These are phyloP conservation scores for Pythium aphanidermatum DNA, from an alignment of 352 stramenopile genomes.

Conservation along the genomic window DNA sequence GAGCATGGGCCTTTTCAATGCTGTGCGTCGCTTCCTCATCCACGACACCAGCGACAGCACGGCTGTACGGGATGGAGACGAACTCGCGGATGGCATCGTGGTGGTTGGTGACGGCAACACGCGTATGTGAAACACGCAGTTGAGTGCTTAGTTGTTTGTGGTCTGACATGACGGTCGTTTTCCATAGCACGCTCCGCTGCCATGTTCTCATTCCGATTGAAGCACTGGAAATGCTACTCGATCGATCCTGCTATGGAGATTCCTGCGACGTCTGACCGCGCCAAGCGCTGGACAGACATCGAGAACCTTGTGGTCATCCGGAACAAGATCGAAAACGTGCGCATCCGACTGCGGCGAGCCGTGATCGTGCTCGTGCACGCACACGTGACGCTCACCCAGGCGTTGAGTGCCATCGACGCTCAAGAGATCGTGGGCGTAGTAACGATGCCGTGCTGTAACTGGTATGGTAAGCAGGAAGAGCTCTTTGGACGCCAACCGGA, in stretches of 20 bases:
- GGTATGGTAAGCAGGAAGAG: constrained; percentile 64
- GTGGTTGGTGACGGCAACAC: constrained; percentile 77
- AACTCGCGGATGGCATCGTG: constrained; percentile 57
- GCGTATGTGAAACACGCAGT: constrained; percentile 27
- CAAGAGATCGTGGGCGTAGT: constrained; percentile 55
- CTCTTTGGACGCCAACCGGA: constrained; percentile 47
- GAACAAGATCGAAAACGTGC: constrained; percentile 83
- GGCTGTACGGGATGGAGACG: neutral
- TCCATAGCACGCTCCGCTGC: constrained; percentile 73
- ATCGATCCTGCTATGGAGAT: constrained; percentile 71
- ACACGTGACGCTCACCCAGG: constrained; percentile 72
- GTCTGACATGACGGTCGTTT: no score
- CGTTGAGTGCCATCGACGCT: constrained; percentile 53
- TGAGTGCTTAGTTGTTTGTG: neutral
- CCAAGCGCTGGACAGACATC: constrained; percentile 41
- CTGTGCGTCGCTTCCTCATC: constrained; percentile 58
- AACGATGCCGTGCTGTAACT: constrained; percentile 80
- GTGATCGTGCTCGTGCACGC: constrained; percentile 76
- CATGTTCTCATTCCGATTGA: constrained; percentile 69
- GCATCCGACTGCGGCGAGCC: constrained; percentile 44
- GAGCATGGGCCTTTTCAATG: constrained; percentile 85
- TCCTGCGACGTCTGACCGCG: constrained; percentile 21
- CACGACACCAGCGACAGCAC: constrained; percentile 17
- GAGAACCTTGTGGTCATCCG: constrained; percentile 66
- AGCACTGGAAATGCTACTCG: constrained; percentile 71